Conservation (phyloP, 257 asterid genomes). For the Schizonepeta tenuifolia region DNA sequence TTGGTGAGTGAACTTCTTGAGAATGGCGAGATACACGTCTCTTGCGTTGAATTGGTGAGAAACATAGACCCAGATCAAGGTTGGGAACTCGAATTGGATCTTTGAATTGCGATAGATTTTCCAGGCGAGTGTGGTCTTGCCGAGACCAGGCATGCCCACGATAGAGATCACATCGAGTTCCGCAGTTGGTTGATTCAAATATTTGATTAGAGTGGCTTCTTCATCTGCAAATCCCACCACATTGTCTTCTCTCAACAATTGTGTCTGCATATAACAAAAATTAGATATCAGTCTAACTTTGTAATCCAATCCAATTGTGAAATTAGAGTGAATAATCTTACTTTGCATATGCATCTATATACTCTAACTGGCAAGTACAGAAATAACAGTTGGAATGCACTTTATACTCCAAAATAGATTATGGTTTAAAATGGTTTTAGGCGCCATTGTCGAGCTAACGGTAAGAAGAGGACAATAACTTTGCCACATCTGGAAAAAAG, state of each 20-base stretch:
- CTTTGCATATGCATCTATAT: too few relatives aligned
- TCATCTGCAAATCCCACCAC: constrained; percentile 28
- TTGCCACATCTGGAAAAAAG: too few relatives aligned
- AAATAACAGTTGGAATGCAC: too few relatives aligned
- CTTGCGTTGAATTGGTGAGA: constrained; percentile 28
- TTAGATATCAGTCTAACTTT: too few relatives aligned
- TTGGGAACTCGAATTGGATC: constrained; percentile 9
- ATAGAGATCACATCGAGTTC: constrained; percentile 26
- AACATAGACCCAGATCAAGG: constrained; percentile 26
- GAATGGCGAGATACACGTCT: constrained; percentile 29
- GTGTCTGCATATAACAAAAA: constrained; percentile 1
- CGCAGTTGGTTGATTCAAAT: background rate
- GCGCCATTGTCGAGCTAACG: too few relatives aligned
- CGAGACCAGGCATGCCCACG: constrained; percentile 39
- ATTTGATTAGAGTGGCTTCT: background rate
- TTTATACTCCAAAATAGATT: too few relatives aligned
- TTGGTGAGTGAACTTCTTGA: background rate
- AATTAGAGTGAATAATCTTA: too few relatives aligned
- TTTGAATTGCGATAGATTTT: constrained; percentile 2
- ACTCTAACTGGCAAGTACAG: too few relatives aligned
- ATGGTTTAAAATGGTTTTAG: too few relatives aligned
- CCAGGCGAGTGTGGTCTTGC: constrained; percentile 34
- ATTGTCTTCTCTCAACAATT: constrained; percentile 13
- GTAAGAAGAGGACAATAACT: too few relatives aligned
- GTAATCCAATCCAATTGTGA: too few relatives aligned